phyloP scores from a whole-genome alignment of 139 green algal species.

The Chlamydomonas schloesseri region DNA sequence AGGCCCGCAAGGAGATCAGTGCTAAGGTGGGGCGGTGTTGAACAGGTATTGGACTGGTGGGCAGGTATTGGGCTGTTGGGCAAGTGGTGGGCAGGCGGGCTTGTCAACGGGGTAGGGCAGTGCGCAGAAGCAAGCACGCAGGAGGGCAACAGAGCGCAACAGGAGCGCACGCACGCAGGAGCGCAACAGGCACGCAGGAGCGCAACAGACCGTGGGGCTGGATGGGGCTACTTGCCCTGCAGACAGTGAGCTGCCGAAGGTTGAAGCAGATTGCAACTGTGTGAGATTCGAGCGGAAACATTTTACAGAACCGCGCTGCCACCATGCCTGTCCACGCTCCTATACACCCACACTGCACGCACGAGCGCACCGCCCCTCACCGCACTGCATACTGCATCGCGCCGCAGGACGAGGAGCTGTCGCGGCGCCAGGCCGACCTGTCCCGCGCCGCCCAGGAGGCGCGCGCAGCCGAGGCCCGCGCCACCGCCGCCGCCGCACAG shows the following conservation, averaged over 20 bases:
- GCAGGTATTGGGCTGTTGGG: background rate
- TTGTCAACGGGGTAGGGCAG: background rate
- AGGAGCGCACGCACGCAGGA: no score
- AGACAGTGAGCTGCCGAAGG: no score
- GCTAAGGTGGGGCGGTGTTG: conserved; percentile 1
- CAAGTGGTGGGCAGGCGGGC: background rate
- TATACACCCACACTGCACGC: no score
- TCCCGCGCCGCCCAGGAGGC: background rate
- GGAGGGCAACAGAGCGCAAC: background rate
- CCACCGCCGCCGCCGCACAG: background rate
- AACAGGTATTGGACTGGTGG: background rate
- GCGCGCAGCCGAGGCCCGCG: conserved; percentile 10
- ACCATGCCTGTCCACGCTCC: no score
- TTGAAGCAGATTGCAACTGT: no score
- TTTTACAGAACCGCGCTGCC: no score
- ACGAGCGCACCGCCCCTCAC: no score
- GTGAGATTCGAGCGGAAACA: no score
- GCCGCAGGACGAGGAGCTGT: conserved; percentile 16
- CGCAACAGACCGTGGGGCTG: no score
- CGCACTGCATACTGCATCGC: background rate
- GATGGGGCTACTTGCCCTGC: no score
- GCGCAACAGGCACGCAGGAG: no score
- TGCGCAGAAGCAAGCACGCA: background rate
- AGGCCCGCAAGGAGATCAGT: background rate
- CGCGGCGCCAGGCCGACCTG: background rate